These are phyloP conservation scores for Truncatella angustata DNA, from an alignment of 2,329 filamentous ascomycete species.

Conservation along the genomic window DNA sequence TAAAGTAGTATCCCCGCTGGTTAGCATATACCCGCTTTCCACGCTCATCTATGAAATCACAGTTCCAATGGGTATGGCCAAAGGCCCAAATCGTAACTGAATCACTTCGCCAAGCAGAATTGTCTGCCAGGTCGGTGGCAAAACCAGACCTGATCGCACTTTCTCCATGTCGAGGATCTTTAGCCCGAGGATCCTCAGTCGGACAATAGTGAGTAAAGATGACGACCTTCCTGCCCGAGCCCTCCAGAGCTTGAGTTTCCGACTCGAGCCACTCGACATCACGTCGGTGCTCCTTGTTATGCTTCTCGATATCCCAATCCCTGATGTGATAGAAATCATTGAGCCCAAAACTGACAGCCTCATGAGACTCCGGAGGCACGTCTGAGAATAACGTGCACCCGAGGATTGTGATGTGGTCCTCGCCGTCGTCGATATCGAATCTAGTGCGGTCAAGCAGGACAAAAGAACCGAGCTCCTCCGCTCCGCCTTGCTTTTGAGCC, in stretches of 20 bases:
- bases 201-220: slow-evolving; percentile 45
- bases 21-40: slow-evolving; percentile 35
- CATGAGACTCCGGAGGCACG: slow-evolving; percentile 35
- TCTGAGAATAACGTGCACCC: slow-evolving; percentile 51
- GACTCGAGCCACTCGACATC: slow-evolving; percentile 44
- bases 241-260: slow-evolving; percentile 26
- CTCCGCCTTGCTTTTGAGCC: slow-evolving; percentile 13
- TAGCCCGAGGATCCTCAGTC: slow-evolving; percentile 28
- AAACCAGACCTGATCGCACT: slow-evolving; percentile 33
- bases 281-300: slow-evolving; percentile 33
- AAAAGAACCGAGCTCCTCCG: slow-evolving; percentile 34
- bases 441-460: slow-evolving; percentile 35
- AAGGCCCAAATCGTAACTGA: slow-evolving; percentile 44
- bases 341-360: slow-evolving; percentile 39
- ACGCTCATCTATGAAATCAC: slow-evolving; percentile 32
- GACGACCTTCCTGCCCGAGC: slow-evolving; percentile 25
- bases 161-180: slow-evolving; percentile 31
- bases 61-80: slow-evolving; percentile 49
- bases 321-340: slow-evolving; percentile 52
- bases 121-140: slow-evolving; percentile 34
- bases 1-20: slow-evolving; percentile 39
- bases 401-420: slow-evolving; percentile 33
- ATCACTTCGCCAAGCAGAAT: slow-evolving; percentile 31
- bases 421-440: slow-evolving; percentile 33
- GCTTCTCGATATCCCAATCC: slow-evolving; percentile 35